Percentiles rank a stretch among this genome's conserved stretches.
phyloP scores from a whole-genome alignment of 108 stramenopile species.

The Cyclotella cryptica region DNA sequence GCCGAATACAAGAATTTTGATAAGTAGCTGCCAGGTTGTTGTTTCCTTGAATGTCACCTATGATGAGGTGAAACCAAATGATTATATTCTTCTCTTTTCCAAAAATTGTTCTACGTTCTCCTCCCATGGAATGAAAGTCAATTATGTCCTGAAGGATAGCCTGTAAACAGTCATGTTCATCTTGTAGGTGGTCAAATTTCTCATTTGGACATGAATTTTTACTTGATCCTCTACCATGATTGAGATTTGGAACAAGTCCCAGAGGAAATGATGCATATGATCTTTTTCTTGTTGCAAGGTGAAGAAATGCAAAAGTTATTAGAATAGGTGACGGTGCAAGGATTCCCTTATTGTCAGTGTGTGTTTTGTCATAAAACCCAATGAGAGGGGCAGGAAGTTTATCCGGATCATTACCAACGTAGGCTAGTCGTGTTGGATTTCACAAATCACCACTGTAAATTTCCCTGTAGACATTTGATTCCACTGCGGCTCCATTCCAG shows the following conservation, averaged over 20 bases:
- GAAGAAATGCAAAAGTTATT: neutral
- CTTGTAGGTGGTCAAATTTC: neutral
- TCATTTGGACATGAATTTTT: neutral
- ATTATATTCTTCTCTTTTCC: neutral
- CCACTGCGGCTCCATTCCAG: neutral
- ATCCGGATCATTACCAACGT: neutral
- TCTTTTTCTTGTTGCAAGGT: neutral
- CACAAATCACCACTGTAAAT: neutral
- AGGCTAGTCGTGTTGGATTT: neutral
- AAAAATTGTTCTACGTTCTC: neutral
- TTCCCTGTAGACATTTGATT: neutral
- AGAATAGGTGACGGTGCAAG: neutral
- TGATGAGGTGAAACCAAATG: constrained; percentile 4
- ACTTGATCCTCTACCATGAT: neutral
- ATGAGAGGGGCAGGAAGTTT: neutral
- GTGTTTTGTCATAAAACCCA: neutral
- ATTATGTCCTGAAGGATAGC: neutral
- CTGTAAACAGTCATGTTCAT: constrained; percentile 10
- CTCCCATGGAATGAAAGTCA: neutral
- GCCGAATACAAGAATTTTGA: neutral
- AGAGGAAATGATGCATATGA: neutral
- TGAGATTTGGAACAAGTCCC: constrained; percentile 12
- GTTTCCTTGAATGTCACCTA: constrained; percentile 5
- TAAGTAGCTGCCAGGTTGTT: neutral
- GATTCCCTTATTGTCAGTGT: neutral